Conservation (phyloP, 1,284 basidiomycete species). For the Gymnopus androsaceus region DNA sequence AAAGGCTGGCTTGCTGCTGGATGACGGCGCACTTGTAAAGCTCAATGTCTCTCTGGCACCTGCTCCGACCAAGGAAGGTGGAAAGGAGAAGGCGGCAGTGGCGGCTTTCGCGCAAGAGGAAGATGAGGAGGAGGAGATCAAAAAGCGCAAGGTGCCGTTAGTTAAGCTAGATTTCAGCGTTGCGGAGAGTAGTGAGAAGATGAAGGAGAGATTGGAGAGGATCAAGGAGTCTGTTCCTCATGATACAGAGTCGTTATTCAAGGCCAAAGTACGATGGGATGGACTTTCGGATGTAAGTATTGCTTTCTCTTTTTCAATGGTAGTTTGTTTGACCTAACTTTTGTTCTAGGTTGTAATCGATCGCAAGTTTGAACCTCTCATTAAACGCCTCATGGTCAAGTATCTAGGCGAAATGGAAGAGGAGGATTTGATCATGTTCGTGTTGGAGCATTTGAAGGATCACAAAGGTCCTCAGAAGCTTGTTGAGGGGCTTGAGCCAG, state of each 20-base stretch:
- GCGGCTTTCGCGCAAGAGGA: conserved; percentile 75
- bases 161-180: conserved; percentile 86
- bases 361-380: conserved; percentile 77
- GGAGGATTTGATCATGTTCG: conserved; percentile 88
- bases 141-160: conserved; percentile 78
- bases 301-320: not conserved
- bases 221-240: conserved; percentile 70
- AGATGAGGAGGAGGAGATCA: conserved; percentile 80
- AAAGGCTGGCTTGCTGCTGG: conserved; percentile 84
- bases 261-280: conserved; percentile 83
- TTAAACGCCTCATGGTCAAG: conserved; percentile 78
- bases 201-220: conserved; percentile 74
- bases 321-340: conserved; percentile 14
- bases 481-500: conserved; percentile 84
- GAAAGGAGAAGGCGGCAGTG: conserved; percentile 53
- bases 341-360: conserved; percentile 70
- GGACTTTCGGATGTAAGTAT: conserved; percentile 76
- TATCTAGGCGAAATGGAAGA: conserved; percentile 87
- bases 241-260: conserved; percentile 77
- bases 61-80: conserved; percentile 42
- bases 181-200: conserved; percentile 74
- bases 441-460: conserved; percentile 84
- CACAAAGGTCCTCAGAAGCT: conserved; percentile 81
- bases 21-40: conserved; percentile 86
- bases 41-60: conserved; percentile 72